Evolutionary conservation across 495 filamentous ascomycete species (phyloP).

Genomic region (Xylaria longipes): DNA sequence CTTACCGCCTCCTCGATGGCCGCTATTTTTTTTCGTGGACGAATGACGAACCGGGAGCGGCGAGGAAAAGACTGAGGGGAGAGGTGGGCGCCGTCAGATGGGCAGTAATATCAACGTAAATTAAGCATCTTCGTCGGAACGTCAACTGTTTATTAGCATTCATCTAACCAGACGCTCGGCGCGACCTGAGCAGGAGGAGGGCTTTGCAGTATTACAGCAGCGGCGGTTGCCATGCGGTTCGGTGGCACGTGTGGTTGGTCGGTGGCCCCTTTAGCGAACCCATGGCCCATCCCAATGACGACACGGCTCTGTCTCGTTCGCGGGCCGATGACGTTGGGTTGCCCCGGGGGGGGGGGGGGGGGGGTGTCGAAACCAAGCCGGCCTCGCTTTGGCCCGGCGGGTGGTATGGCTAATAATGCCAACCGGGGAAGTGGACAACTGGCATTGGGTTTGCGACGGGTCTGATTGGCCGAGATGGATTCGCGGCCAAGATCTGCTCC

Average conservation of each 20-base stretch:
- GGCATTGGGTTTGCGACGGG: not conserved
- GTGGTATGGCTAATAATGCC: conserved; percentile 12
- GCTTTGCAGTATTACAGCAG: not conserved
- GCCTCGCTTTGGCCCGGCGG: conserved; percentile 4
- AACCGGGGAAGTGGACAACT: conserved; percentile 24
- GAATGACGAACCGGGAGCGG: conserved; percentile 6
- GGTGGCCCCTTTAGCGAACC: conserved; percentile 3
- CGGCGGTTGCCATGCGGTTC: not conserved
- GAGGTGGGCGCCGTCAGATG: not conserved
- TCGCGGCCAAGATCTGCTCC: conserved; percentile 14
- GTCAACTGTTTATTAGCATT: not conserved
- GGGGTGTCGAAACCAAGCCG: not conserved
- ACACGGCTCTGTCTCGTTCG: conserved; percentile 15
- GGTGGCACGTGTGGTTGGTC: conserved; percentile 12
- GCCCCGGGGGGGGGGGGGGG: not conserved
- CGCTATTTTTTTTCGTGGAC: conserved; percentile 8
- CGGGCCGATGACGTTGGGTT: conserved; percentile 27
- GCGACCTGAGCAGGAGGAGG: not conserved
- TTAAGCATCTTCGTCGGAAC: not conserved
- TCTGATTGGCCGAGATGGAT: conserved; percentile 15
- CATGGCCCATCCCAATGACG: conserved; percentile 19
- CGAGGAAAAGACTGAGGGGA: too few relatives aligned
- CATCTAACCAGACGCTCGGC: not conserved
- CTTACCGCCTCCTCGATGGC: conserved; percentile 12
- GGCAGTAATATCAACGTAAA: not conserved